Evolutionary conservation across 805 yeast species (phyloP).

Genomic region (Schwanniomyces pseudopolymorphus): DNA sequence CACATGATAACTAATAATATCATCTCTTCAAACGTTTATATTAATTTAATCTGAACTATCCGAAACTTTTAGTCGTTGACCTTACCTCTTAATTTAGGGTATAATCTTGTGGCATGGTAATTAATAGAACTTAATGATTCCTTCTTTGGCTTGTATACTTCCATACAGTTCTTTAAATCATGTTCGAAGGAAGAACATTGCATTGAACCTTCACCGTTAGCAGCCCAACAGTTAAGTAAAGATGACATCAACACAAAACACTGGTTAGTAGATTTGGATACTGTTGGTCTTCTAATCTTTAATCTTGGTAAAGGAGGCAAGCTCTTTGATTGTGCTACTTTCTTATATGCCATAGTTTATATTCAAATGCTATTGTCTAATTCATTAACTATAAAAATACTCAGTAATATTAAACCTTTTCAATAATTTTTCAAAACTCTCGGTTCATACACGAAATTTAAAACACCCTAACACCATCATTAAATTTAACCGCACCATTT

Average conservation of each 20-base stretch:
- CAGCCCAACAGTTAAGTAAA: slow-evolving; percentile 92
- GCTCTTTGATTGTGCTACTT: slow-evolving; percentile 39
- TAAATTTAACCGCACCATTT: background rate
- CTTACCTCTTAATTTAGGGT: slow-evolving; percentile 53
- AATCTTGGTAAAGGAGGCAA: slow-evolving; percentile 74
- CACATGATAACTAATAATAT: slow-evolving; percentile 1
- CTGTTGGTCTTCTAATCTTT: slow-evolving; percentile 63
- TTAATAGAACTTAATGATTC: slow-evolving; percentile 47
- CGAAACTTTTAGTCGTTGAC: slow-evolving; percentile 30
- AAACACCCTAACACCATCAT: background rate
- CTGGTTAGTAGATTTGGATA: slow-evolving; percentile 59
- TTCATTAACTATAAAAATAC: slow-evolving; percentile 1
- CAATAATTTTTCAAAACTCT: slow-evolving; percentile 2
- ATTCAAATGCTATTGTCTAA: slow-evolving; percentile 2
- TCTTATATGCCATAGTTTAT: slow-evolving; percentile 40
- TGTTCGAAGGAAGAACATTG: slow-evolving; percentile 64
- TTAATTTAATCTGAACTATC: background rate
- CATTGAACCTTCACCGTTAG: slow-evolving; percentile 80
- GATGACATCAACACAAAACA: slow-evolving; percentile 83
- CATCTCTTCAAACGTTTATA: background rate
- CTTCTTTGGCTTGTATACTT: slow-evolving; percentile 37
- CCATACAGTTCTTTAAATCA: slow-evolving; percentile 77
- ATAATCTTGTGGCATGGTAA: slow-evolving; percentile 56
- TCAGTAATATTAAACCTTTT: background rate
- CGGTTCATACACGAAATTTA: background rate